Conservation (phyloP, 139 green algal species). For the Desmodesmus armatus region DNA sequence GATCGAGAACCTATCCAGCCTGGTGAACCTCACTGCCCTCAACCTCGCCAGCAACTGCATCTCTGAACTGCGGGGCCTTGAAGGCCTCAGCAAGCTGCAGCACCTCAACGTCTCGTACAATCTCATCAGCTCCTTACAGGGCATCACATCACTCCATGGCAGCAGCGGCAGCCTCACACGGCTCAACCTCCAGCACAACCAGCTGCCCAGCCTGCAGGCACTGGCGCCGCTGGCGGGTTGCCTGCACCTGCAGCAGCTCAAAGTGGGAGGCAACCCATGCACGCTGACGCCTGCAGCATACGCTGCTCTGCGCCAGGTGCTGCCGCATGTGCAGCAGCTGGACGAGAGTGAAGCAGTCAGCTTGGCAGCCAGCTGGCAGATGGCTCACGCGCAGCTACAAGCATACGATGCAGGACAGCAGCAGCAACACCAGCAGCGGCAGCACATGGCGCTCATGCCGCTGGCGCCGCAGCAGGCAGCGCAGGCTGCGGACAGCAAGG, state of each 20-base stretch:
- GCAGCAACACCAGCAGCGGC: constrained; percentile 3
- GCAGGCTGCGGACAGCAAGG: background rate
- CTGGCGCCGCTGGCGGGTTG: constrained; percentile 71
- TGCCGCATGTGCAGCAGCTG: constrained; percentile 69
- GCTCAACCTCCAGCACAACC: constrained; percentile 76
- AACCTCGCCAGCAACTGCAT: constrained; percentile 84
- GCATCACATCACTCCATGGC: constrained; percentile 53
- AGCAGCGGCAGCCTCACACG: constrained; percentile 45
- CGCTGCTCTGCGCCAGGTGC: constrained; percentile 52
- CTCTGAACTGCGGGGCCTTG: constrained; percentile 46
- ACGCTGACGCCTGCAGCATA: constrained; percentile 41
- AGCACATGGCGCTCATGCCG: too few relatives aligned
- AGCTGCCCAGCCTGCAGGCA: constrained; percentile 59
- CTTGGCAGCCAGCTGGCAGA: constrained; percentile 37
- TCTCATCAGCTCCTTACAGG: constrained; percentile 57
- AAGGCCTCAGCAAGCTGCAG: constrained; percentile 58
- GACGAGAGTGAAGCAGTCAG: constrained; percentile 54
- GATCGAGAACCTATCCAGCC: constrained; percentile 44
- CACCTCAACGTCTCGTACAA: constrained; percentile 77
- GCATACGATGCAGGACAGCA: constrained; percentile 38
- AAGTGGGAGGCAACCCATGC: constrained; percentile 72
- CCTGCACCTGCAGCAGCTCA: constrained; percentile 62
- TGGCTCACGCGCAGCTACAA: constrained; percentile 53
- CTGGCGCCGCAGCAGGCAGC: background rate
- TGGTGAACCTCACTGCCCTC: constrained; percentile 67